Base-by-base conservation (phyloP, 2,329 filamentous ascomycete species). In the Xylariaceae sp. region DNA sequence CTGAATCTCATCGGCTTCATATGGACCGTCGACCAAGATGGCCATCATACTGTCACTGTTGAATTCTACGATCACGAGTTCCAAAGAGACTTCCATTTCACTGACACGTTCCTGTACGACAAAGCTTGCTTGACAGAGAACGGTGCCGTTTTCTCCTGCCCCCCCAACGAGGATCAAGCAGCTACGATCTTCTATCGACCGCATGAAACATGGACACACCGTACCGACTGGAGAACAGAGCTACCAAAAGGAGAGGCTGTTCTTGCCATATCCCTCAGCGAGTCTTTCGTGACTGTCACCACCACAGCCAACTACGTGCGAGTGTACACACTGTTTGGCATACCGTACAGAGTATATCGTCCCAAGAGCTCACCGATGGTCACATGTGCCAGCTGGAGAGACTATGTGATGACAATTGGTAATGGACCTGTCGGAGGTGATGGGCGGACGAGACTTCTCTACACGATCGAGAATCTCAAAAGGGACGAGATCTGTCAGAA, bases 21-120 rank as follows among this genome's bases (percentile, higher is more conserved):
- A 9, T 99, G 94, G 90, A 97, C 93, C 0, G 90, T 99, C 16
- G 89, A 96, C 61, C 94, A 99, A 70, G 92, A 97, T 65, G 89
- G 88, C 0, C 88, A 93, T 62, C 84, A 97, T 67, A 99, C 94
- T 1, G 87, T 99, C 11, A 97, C 92, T 0, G 92, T 97, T 2
- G 94, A 97, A 64, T 99, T 99, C 69, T 97, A 97, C 68, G 95
- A 99, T 69, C 88, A 91, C 53, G 91, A 96, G 61, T 86, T 88
- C 53, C 88, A 96, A 68, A 83, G 93, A 44, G 91, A 97, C 69
- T 97, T 97, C 64, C 94, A 97, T 73, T 97, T 99, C 69, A 97
- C 92, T 12, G 94, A 99, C 67, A 93, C 91, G 1, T 97, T 91
- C 67, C 79, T 91, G 4, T 97, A 97, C 71, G 94, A 99, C 73